Base-by-base conservation (phyloP, 352 stramenopile genomes). In the Phytophthora ohioensis region DNA sequence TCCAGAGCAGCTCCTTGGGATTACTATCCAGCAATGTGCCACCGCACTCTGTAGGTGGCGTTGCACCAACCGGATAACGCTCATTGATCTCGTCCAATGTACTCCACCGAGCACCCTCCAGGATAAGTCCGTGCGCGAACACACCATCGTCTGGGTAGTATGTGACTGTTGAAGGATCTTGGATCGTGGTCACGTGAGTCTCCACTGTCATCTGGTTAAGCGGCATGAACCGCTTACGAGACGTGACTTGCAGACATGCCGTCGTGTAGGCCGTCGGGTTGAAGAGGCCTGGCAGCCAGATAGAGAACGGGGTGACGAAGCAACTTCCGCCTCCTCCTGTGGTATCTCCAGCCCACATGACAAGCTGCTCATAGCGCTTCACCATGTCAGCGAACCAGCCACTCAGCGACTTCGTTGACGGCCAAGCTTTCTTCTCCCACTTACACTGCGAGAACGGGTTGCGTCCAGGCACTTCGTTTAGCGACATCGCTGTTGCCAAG, bases 121-220 rank as follows among this genome's bases (percentile, higher is more conserved):
- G 94, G 76, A 97, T 99, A 6, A 99, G 77, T 2, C 97, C 97
- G 69, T 99, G 93, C 49, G 97, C 90, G 62, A 98, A 99, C 4
- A 97, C 94, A 32, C 97, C 97, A 69, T 98, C 93, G 57, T 96
- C 85, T 1, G 89, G 89, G 71, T 96, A 93, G 68, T 82, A 82
- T 9, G 83, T 88, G 12, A 96, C 82, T 36, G 91, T 84, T n/a
- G 82, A 87, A 15, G 80, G 61, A 69, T 98, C 88, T 55, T 93
- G 90, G 62, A 98, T 97, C 43, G 85, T 98, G n/a, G 91, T 98
- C 47, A 99, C 88, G 69, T 99, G 95, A 27, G 96, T 98, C 78
- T 99, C 96, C 49, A 97, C 94, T 1, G 94, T 99, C 92, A 98
- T 98, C 60, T 98, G 91, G 78, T 99, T 98, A 39, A 99, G 83